Conservation (phyloP, 1,139 yeast genomes). For the Kurtzmaniella quercitrusa region DNA sequence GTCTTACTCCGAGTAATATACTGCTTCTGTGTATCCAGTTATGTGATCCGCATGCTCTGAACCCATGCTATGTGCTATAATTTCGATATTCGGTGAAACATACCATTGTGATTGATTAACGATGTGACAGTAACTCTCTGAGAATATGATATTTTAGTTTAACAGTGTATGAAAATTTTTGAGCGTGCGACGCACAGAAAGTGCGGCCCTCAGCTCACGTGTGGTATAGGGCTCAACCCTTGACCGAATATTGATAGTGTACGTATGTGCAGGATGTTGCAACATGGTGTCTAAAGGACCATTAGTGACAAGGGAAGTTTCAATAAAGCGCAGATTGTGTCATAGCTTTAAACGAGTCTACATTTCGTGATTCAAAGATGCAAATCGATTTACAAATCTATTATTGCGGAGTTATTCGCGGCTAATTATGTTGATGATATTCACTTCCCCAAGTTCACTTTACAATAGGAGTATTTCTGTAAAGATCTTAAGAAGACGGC, state of each 20-base stretch:
- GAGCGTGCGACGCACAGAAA: slow-evolving; percentile 9
- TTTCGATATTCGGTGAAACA: slow-evolving; percentile 6
- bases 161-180: slow-evolving; percentile 9
- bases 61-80: not conserved
- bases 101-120: slow-evolving; percentile 13
- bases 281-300: not conserved
- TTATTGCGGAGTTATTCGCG: not conserved
- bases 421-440: not conserved
- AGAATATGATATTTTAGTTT: slow-evolving; percentile 3
- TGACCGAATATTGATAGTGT: not conserved
- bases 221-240: slow-evolving; percentile 4
- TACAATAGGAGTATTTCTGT: slow-evolving; percentile 73
- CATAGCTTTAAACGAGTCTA: too few relatives aligned
- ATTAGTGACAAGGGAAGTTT: not conserved
- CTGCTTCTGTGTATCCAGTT: too few relatives aligned
- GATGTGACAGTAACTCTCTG: slow-evolving; percentile 5
- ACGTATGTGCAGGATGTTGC: not conserved
- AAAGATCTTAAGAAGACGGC: slow-evolving; percentile 84
- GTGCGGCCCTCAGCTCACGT: not conserved
- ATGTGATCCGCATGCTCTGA: too few relatives aligned
- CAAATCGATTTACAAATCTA: not conserved
- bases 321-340: too few relatives aligned
- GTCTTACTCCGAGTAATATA: too few relatives aligned
- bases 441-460: slow-evolving; percentile 81
- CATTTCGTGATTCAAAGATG: too few relatives aligned